These are phyloP conservation scores for Aspergillus ustus DNA, from an alignment of 2,329 filamentous ascomycete genomes.

Conservation along the genomic window DNA sequence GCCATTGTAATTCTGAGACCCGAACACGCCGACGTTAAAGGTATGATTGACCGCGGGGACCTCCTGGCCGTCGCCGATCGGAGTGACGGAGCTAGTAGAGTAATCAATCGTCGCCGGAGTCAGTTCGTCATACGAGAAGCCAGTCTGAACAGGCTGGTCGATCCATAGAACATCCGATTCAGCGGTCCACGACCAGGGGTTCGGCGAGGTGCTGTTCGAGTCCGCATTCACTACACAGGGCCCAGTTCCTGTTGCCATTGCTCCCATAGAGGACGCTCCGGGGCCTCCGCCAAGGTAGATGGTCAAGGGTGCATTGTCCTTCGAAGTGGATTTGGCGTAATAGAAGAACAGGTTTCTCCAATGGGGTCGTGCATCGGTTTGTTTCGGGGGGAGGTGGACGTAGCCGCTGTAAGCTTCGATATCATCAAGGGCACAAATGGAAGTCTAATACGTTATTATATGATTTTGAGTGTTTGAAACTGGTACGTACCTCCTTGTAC, in stretches of 20 bases:
- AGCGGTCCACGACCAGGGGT: neutral
- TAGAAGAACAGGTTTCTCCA: constrained; percentile 1
- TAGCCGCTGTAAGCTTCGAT: neutral
- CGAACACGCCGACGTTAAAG: neutral
- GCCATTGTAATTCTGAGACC: constrained; percentile 1
- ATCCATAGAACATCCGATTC: neutral
- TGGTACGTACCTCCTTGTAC: neutral
- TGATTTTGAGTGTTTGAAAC: neutral
- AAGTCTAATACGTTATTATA: neutral
- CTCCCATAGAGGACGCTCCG: neutral
- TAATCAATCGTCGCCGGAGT: neutral
- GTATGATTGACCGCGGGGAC: neutral
- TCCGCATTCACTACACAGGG: neutral
- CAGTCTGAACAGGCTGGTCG: neutral
- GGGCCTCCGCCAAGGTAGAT: constrained; percentile 3
- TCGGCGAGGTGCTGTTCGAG: neutral
- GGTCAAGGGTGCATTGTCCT: neutral
- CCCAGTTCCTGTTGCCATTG: neutral
- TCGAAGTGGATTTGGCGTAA: neutral
- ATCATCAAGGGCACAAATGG: neutral
- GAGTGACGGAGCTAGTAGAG: neutral
- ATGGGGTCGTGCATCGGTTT: neutral
- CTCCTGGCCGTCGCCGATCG: neutral
- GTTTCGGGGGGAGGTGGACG: neutral
- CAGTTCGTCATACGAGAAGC: constrained; percentile 10